Base-by-base conservation (phyloP, 805 yeast genomes). In the Saccharomyces paradoxus region DNA sequence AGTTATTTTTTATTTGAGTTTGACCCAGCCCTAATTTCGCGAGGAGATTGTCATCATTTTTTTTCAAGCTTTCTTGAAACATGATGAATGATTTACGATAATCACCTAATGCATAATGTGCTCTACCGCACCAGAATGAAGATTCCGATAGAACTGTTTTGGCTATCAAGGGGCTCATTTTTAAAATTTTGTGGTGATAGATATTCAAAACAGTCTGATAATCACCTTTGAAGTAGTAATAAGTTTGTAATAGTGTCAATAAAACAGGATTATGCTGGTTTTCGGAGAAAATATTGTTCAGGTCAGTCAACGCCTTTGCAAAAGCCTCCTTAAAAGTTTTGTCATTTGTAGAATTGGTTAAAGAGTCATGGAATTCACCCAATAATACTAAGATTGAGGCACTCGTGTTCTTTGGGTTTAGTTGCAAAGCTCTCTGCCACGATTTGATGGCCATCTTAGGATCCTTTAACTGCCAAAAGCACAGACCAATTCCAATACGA, bases 401-500 rank as follows among this genome's bases (percentile, higher is more conserved):
- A 56, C 82, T 80, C 17, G 77, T 66, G 60, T 82, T 82, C 26
- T 74, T 65, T 3, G 86, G 82, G 58, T 86, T 81, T 46, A 92
- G 70, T 65, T 84, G 86, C 31, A 83, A 71, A 1, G 89, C 79
- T 64, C 97, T 80, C 58, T 81, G 79, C 97, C 98, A 94, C 0
- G 98, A 86, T 50, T 74, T 73, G 6, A 79, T 65, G 0, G 99
- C 98, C 74, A 89, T 79, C 51, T 79, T 79, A 58, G 81, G 80
- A 68, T 89, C 96, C 52, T 86, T 86, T 57, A 94, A 74, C 56
- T 81, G 81, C 97, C 97, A 94, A 67, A 84, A 92, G 70, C 97
- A 91, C 59, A 94, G 74, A 37, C 99, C 99, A 57, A 92, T 82
- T 29, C 98, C 99, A 56, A 94, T 79, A 70, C 99, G 78, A 21